Percentiles rank a stretch among this genome's conserved stretches.
Evolutionary conservation across 2,329 filamentous ascomycete genomes (phyloP).

Genomic region (Coleophoma cylindrospora): DNA sequence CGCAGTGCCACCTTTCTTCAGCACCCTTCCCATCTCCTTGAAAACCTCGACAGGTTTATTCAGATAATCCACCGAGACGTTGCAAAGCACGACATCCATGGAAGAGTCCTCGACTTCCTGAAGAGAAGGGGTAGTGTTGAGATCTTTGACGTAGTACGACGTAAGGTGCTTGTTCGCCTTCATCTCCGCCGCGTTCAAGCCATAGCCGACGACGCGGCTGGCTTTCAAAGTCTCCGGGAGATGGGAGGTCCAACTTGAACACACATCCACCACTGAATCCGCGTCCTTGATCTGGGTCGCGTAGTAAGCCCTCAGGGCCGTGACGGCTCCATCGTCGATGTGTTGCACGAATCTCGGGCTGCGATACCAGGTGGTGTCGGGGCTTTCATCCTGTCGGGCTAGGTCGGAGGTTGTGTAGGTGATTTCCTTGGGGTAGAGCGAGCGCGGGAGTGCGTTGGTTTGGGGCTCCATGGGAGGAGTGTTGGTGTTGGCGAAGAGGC

Average conservation of each 20-base stretch:
- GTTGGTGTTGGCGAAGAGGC: background rate
- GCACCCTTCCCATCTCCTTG: conserved; percentile 30
- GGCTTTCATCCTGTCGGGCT: conserved; percentile 13
- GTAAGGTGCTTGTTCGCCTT: conserved; percentile 32
- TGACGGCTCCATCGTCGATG: conserved; percentile 45
- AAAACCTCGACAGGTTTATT: conserved; percentile 40
- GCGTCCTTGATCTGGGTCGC: conserved; percentile 31
- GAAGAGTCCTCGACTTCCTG: conserved; percentile 12
- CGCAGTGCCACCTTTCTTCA: conserved; percentile 36
- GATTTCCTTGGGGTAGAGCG: conserved; percentile 14
- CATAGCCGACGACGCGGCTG: conserved; percentile 34
- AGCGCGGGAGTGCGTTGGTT: conserved; percentile 14
- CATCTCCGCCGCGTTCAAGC: conserved; percentile 42
- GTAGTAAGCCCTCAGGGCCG: conserved; percentile 39
- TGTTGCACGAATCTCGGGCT: conserved; percentile 45
- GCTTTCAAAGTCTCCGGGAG: conserved; percentile 26
- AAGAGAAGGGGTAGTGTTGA: conserved; percentile 31
- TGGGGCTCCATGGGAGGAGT: background rate
- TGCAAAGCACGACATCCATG: conserved; percentile 42
- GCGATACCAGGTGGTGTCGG: conserved; percentile 19
- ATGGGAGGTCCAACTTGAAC: conserved; percentile 40
- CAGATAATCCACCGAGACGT: conserved; percentile 47
- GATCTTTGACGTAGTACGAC: conserved; percentile 31
- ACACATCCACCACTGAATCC: conserved; percentile 42
- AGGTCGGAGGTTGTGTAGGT: conserved; percentile 11